Base-by-base conservation (phyloP, 768 basidiomycete species). In the Tulasnella sp. region DNA sequence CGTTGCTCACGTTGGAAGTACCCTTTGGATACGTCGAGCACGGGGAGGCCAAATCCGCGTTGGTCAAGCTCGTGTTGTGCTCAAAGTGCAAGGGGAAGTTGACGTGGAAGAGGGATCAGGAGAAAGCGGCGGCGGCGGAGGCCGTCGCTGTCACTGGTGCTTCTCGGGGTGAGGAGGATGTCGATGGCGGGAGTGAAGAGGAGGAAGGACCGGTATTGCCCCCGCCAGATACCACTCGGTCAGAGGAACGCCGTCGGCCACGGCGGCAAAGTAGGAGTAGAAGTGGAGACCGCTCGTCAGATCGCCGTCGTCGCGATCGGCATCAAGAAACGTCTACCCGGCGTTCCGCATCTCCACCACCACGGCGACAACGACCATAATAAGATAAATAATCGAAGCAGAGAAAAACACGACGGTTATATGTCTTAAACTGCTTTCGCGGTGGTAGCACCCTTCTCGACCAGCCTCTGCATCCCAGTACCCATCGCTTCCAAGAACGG, bases 31-130 rank as follows among this genome's bases (percentile, higher is more conserved):
- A 98, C 79, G 81, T 85, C 26, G 96, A 98, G 77, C 86, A 86
- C 14, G 91, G 90, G 1, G 85, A 88, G 75, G 79, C 77, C 64
- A 95, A 92, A 67, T 77, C 75, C n/a, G 93, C 94, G 0, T 81
- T 98, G 14, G 96, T 98, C 65, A 98, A 98, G 79, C 87, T 95
- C 2, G 93, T 93, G 1, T 80, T 98, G 37, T 98, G 96, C 78
- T 80, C 82, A 35, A 85, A 82, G 76, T 98, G 96, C 77, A 80
- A 87, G 65, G 86, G 86, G 78, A 98, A 96, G 83, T 81, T 98
- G 76, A 87, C 90, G 86, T 94, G 90, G 88, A 94, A 92, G 78
- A 83, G 89, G 76, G 84, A 83, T 77, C 87, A 88, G 77, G 88
- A 90, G 77, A 90, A 75, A 72, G 68, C 36, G 36, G 73, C 26